These are phyloP conservation scores for Neopestalotiopsis rosae DNA, from an alignment of 2,329 filamentous ascomycete species.

Conservation along the genomic window DNA sequence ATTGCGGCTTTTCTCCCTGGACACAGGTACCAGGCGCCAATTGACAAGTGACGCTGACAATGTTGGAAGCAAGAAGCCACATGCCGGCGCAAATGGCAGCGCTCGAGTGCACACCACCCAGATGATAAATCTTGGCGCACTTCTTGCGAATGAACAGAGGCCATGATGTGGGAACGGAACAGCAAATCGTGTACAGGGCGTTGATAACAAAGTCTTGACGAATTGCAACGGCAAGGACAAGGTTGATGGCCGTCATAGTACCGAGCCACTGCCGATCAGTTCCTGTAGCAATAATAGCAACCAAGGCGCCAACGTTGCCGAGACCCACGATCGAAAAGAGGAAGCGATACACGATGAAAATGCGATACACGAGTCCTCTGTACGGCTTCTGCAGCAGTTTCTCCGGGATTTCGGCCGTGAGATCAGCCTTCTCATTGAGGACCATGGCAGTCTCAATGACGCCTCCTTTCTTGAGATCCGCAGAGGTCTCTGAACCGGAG, in stretches of 20 bases:
- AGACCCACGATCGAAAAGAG: slow-evolving; percentile 60
- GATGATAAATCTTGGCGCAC: slow-evolving; percentile 56
- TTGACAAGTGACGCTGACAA: slow-evolving; percentile 26
- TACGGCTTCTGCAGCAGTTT: slow-evolving; percentile 28
- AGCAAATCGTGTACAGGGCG: slow-evolving; percentile 50
- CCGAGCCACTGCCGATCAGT: slow-evolving; percentile 42
- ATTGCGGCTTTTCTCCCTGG: slow-evolving; percentile 29
- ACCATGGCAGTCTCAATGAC: slow-evolving; percentile 8
- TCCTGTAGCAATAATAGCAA: slow-evolving; percentile 43
- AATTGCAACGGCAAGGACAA: slow-evolving; percentile 55
- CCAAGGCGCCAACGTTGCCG: slow-evolving; percentile 54
- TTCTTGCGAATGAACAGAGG: slow-evolving; percentile 55
- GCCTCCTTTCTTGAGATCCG: neutral
- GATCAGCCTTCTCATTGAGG: slow-evolving; percentile 21
- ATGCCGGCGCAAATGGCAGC: slow-evolving; percentile 52
- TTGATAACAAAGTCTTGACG: slow-evolving; percentile 61
- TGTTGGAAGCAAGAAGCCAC: slow-evolving; percentile 49
- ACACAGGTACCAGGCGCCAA: slow-evolving; percentile 18
- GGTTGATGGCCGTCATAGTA: slow-evolving; percentile 52
- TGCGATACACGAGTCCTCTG: slow-evolving; percentile 46
- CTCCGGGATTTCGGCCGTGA: slow-evolving; percentile 20
- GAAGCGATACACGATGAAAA: slow-evolving; percentile 60
- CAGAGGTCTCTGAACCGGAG: slow-evolving; percentile 5
- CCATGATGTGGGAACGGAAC: slow-evolving; percentile 47
- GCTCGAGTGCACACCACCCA: slow-evolving; percentile 57